phyloP scores from a whole-genome alignment of 2,329 filamentous ascomycete genomes.

The Cucurbitaria berberidis region DNA sequence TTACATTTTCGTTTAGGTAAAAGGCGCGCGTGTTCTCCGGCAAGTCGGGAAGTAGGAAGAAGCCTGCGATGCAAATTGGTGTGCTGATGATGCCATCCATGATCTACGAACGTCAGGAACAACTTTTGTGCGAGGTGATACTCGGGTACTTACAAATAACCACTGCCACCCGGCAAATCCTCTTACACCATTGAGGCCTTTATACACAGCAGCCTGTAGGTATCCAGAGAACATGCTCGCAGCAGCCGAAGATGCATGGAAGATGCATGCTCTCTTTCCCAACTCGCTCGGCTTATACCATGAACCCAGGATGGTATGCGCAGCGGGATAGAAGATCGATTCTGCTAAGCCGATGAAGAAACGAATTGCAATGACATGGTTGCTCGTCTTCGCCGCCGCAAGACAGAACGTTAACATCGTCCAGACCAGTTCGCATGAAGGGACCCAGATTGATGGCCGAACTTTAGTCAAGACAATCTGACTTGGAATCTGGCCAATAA shows the following conservation, averaged over 20 bases:
- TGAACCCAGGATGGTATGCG: slow-evolving; percentile 27
- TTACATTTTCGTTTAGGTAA: slow-evolving; percentile 18
- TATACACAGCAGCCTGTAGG: slow-evolving; percentile 28
- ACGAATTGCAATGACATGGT: slow-evolving; percentile 29
- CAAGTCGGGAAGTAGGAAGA: slow-evolving; percentile 24
- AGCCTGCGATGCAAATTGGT: slow-evolving; percentile 20
- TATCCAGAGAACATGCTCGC: slow-evolving; percentile 34
- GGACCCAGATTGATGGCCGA: slow-evolving; percentile 27
- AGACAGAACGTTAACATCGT: slow-evolving; percentile 30
- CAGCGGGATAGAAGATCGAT: slow-evolving; percentile 27
- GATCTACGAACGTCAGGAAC: slow-evolving; percentile 5
- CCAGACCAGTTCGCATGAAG: slow-evolving; percentile 27
- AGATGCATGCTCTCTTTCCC: slow-evolving; percentile 32
- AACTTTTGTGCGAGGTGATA: background rate
- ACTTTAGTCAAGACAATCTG: slow-evolving; percentile 30
- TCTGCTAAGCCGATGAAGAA: slow-evolving; percentile 31
- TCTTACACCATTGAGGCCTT: slow-evolving; percentile 22
- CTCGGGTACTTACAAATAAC: slow-evolving; percentile 20
- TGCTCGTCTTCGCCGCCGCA: slow-evolving; percentile 26
- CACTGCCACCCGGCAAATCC: slow-evolving; percentile 30
- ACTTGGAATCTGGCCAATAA: slow-evolving; percentile 31
- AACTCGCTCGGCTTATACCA: slow-evolving; percentile 34
- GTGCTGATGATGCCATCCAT: slow-evolving; percentile 27
- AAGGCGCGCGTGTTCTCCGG: slow-evolving; percentile 22
- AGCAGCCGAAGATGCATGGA: slow-evolving; percentile 25